phyloP scores from a whole-genome alignment of 1,284 basidiomycete species.

The Schizophyllum amplum region DNA sequence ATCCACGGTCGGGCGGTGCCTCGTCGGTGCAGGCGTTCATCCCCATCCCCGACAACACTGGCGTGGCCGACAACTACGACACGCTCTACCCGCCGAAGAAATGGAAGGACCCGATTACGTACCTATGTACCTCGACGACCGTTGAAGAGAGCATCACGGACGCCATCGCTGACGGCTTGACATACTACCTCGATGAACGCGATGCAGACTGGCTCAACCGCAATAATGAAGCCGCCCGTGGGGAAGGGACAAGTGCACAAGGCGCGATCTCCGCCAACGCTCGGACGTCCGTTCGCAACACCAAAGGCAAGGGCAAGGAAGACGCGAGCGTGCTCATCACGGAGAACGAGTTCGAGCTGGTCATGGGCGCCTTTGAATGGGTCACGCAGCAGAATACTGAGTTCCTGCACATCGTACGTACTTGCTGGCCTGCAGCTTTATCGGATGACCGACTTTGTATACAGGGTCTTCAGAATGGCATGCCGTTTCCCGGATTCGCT shows the following conservation, averaged over 20 bases:
- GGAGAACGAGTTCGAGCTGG: slow-evolving; percentile 91
- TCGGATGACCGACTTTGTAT: not conserved
- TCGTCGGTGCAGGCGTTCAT: slow-evolving; percentile 63
- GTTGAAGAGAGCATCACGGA: slow-evolving; percentile 69
- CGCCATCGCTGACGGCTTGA: slow-evolving; percentile 59
- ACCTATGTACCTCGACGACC: slow-evolving; percentile 81
- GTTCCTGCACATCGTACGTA: slow-evolving; percentile 75
- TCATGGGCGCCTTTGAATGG: slow-evolving; percentile 94
- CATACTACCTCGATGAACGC: slow-evolving; percentile 94
- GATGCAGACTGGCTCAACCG: slow-evolving; percentile 92
- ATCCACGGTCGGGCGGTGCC: slow-evolving; percentile 44
- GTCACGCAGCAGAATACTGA: slow-evolving; percentile 86
- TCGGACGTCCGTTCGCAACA: slow-evolving; percentile 48
- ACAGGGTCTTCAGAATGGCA: slow-evolving; percentile 24
- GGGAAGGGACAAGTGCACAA: slow-evolving; percentile 75
- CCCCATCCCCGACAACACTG: slow-evolving; percentile 85
- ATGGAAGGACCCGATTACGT: slow-evolving; percentile 75
- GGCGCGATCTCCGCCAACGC: slow-evolving; percentile 43
- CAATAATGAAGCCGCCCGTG: slow-evolving; percentile 83
- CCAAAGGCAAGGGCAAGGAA: slow-evolving; percentile 73
- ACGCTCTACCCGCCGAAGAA: slow-evolving; percentile 60
- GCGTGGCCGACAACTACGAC: slow-evolving; percentile 67
- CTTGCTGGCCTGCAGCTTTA: slow-evolving; percentile 14
- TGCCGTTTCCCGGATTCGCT: slow-evolving; percentile 56
- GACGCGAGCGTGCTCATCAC: slow-evolving; percentile 62